phyloP scores from a whole-genome alignment of 1,284 basidiomycete genomes.

The Cutaneotrichosporon cyanovorans region DNA sequence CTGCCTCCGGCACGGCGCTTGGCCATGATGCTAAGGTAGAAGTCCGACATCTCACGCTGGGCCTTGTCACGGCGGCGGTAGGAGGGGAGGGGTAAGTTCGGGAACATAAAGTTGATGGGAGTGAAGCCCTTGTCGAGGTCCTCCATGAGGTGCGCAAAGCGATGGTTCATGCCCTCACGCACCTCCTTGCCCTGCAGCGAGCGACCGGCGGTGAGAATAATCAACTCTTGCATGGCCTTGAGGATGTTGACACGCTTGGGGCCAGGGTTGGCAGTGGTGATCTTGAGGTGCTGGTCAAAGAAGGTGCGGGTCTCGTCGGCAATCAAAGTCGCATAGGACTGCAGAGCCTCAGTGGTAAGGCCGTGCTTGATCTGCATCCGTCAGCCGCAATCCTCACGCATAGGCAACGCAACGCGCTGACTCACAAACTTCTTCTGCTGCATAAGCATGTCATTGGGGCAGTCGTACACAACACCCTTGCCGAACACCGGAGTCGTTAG shows the following conservation, averaged over 20 bases:
- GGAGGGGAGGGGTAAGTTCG: conserved; percentile 81
- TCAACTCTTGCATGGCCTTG: conserved; percentile 80
- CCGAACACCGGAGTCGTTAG: conserved; percentile 90
- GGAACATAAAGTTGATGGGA: conserved; percentile 89
- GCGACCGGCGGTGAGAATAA: conserved; percentile 85
- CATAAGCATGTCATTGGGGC: conserved; percentile 95
- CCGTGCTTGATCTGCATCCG: conserved; percentile 68
- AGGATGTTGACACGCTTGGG: conserved; percentile 53
- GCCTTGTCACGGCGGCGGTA: conserved; percentile 82
- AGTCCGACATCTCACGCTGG: conserved; percentile 87
- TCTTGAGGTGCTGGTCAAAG: conserved; percentile 49
- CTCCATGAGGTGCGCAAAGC: conserved; percentile 76
- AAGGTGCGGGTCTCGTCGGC: conserved; percentile 71
- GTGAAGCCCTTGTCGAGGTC: conserved; percentile 92
- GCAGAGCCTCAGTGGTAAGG: conserved; percentile 84
- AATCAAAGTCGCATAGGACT: conserved; percentile 84
- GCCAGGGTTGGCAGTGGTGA: conserved; percentile 18
- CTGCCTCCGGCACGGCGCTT: conserved; percentile 53
- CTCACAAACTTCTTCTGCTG: conserved; percentile 90
- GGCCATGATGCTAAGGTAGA: conserved; percentile 82
- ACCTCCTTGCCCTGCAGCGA: conserved; percentile 92
- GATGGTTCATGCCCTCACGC: conserved; percentile 67
- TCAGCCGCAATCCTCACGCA: too few species aligned
- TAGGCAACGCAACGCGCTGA: background rate
- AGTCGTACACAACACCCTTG: conserved; percentile 95